Percentiles rank a stretch among this genome's conserved stretches.
phyloP scores from a whole-genome alignment of 768 basidiomycete species.

The Tylopilus felleus region DNA sequence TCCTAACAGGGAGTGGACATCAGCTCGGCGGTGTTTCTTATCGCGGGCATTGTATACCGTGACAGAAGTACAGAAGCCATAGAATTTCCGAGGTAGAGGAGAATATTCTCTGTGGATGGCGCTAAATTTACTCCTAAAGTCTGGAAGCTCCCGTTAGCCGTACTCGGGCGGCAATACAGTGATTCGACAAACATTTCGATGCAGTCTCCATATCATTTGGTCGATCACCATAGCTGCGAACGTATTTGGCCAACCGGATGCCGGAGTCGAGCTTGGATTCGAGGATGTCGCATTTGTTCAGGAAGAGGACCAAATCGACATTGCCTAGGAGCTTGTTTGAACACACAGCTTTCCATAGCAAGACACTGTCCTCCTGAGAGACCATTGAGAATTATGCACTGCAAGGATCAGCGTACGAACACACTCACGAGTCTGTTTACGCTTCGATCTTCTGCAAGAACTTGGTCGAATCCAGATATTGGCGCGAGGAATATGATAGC shows the following conservation, averaged over 20 bases:
- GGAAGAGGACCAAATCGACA: slow-evolving; percentile 74
- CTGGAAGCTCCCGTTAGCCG: slow-evolving; percentile 32
- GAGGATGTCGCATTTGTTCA: slow-evolving; percentile 81
- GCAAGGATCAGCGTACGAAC: background rate
- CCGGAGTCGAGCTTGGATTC: slow-evolving; percentile 63
- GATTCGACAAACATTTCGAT: slow-evolving; percentile 51
- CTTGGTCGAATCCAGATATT: slow-evolving; percentile 56
- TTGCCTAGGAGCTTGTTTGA: slow-evolving; percentile 66
- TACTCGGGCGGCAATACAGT: background rate
- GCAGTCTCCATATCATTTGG: slow-evolving; percentile 68
- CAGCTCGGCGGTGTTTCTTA: background rate
- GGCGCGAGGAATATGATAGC: slow-evolving; percentile 61
- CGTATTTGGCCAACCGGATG: slow-evolving; percentile 60
- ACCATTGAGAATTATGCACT: background rate
- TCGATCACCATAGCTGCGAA: slow-evolving; percentile 66
- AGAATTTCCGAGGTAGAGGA: slow-evolving; percentile 70
- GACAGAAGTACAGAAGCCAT: slow-evolving; percentile 74
- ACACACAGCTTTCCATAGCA: slow-evolving; percentile 72
- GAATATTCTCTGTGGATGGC: slow-evolving; percentile 78
- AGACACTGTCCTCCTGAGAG: slow-evolving; percentile 67
- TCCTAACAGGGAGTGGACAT: slow-evolving; percentile 40
- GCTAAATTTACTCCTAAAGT: slow-evolving; percentile 66
- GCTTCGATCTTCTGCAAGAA: slow-evolving; percentile 47
- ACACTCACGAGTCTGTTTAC: slow-evolving; percentile 47
- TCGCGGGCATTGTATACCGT: slow-evolving; percentile 41